These are phyloP conservation scores for Coemansia biformis DNA, from an alignment of 192 early-diverging fungal genomes.

Conservation along the genomic window DNA sequence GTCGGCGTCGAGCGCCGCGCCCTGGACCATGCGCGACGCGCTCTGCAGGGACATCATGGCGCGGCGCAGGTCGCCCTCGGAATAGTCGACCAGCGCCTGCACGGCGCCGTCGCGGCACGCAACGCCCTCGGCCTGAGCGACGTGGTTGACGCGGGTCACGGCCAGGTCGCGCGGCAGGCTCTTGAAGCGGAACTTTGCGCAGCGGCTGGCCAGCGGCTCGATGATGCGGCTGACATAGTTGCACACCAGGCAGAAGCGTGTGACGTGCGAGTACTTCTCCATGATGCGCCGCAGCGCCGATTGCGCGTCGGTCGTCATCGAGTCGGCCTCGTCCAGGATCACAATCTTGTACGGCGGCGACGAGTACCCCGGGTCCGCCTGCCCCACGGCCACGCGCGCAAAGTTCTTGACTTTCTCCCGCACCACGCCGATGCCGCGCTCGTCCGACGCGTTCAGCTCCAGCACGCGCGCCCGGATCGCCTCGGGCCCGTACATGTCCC, in stretches of 20 bases:
- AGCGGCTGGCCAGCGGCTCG: slow-evolving; percentile 87
- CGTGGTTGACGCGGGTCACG: slow-evolving; percentile 57
- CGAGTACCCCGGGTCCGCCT: slow-evolving; percentile 25
- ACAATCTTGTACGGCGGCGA: slow-evolving; percentile 93
- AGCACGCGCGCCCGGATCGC: slow-evolving; percentile 73
- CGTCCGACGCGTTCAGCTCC: slow-evolving; percentile 95
- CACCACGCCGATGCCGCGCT: slow-evolving; percentile 91
- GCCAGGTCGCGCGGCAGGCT: slow-evolving; percentile 64
- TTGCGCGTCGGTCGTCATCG: slow-evolving; percentile 93
- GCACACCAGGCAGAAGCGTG: slow-evolving; percentile 87
- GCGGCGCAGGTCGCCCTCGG: slow-evolving; percentile 88
- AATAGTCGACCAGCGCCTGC: slow-evolving; percentile 60
- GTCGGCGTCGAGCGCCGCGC: slow-evolving; percentile 45
- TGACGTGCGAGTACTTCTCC: slow-evolving; percentile 89
- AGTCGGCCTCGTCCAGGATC: slow-evolving; percentile 96
- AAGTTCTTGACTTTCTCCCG: slow-evolving; percentile 93
- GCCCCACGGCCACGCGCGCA: slow-evolving; percentile 67
- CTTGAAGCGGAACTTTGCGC: slow-evolving; percentile 94
- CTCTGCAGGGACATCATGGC: slow-evolving; percentile 90
- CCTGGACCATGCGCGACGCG: slow-evolving; percentile 59
- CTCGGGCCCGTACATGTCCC: slow-evolving; percentile 64
- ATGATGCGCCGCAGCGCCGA: slow-evolving; percentile 88
- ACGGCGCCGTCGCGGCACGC: slow-evolving; percentile 44
- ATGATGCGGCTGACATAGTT: slow-evolving; percentile 69
- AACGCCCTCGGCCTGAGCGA: slow-evolving; percentile 65